Evolutionary conservation across 495 filamentous ascomycete genomes (phyloP).

Genomic region (Lophiotrema nucula): DNA sequence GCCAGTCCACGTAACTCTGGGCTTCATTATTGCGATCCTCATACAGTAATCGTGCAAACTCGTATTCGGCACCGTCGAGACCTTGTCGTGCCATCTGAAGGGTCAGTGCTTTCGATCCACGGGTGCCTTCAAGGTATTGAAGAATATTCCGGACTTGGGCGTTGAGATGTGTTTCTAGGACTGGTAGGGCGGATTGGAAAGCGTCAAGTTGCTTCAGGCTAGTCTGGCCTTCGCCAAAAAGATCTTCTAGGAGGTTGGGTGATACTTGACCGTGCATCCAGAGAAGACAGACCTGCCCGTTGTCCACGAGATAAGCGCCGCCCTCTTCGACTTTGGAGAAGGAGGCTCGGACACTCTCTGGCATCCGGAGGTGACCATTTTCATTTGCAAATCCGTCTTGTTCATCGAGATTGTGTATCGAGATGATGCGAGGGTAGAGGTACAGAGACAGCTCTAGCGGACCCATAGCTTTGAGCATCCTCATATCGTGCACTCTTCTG

Average conservation of each 20-base stretch:
- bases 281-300: conserved; percentile 83
- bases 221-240: conserved; percentile 77
- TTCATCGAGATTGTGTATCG: conserved; percentile 76
- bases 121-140: conserved; percentile 75
- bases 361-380: conserved; percentile 75
- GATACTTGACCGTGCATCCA: conserved; percentile 81
- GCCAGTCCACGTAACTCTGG: conserved; percentile 96
- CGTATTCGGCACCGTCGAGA: conserved; percentile 91
- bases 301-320: conserved; percentile 96
- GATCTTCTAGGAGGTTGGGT: conserved; percentile 80
- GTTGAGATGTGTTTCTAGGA: conserved; percentile 90
- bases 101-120: conserved; percentile 83
- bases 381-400: conserved; percentile 83
- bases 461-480: conserved; percentile 84
- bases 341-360: conserved; percentile 65
- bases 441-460: conserved; percentile 83
- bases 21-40: conserved; percentile 98
- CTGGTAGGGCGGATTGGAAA: conserved; percentile 64
- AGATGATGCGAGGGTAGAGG: conserved; percentile 90
- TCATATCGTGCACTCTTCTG: conserved; percentile 84
- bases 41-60: conserved; percentile 86
- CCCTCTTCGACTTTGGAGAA: conserved; percentile 90
- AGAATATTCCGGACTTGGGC: conserved; percentile 92
- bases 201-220: conserved; percentile 75
- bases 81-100: conserved; percentile 92